Evolutionary conservation across 306 rosid genomes (phyloP).

Genomic region (Cucurbita moschata): DNA sequence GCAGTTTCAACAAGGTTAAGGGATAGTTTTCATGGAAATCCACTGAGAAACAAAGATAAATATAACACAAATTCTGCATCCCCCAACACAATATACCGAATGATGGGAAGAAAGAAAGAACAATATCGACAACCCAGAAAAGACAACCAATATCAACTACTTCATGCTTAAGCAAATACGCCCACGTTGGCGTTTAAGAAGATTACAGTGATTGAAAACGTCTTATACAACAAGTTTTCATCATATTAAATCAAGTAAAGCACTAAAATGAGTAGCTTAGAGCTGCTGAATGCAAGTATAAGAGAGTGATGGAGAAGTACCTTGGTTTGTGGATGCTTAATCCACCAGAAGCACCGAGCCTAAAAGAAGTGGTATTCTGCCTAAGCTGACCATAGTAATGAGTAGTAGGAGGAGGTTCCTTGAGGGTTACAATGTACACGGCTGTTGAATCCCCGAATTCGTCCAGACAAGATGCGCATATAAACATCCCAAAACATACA

Average conservation of each 20-base stretch:
- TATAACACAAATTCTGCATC: neutral
- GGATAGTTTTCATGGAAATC: neutral
- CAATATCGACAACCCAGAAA: neutral
- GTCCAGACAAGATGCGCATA: constrained; percentile 33
- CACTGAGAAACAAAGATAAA: neutral
- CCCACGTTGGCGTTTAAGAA: neutral
- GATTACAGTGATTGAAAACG: neutral
- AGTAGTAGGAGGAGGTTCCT: constrained; percentile 39
- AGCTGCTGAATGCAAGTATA: neutral
- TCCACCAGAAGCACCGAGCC: constrained; percentile 30
- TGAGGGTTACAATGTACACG: constrained; percentile 72
- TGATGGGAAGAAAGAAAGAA: neutral
- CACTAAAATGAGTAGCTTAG: neutral
- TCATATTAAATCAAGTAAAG: neutral
- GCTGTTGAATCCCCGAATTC: constrained; percentile 35
- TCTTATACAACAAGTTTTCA: neutral
- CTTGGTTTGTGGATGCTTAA: constrained; percentile 51
- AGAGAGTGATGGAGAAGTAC: constrained; percentile 20
- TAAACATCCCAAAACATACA: constrained; percentile 28
- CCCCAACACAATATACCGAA: neutral
- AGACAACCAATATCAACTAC: neutral
- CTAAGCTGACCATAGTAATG: constrained; percentile 41
- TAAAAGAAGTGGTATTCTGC: constrained; percentile 19
- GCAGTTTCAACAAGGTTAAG: neutral
- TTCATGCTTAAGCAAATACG: neutral